These are phyloP conservation scores for Polytolypa hystricis DNA, from an alignment of 2,329 filamentous ascomycete genomes.

Conservation along the genomic window DNA sequence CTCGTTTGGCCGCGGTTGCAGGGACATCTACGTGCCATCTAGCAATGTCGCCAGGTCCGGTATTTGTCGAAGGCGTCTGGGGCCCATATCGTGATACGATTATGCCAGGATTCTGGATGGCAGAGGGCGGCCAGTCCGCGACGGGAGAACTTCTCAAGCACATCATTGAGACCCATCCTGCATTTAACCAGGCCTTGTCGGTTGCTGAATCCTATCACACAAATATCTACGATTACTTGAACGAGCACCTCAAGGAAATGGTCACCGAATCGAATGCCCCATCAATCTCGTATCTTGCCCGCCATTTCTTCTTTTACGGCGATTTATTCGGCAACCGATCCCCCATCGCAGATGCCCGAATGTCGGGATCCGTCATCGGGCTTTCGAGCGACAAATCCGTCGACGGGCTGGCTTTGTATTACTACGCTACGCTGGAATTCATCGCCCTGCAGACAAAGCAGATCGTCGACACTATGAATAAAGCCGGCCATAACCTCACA, in stretches of 20 bases:
- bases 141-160: constrained; percentile 92
- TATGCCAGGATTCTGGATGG: constrained; percentile 88
- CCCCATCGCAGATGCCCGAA: constrained; percentile 81
- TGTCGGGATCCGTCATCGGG: constrained; percentile 83
- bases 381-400: constrained; percentile 77
- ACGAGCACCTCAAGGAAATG: constrained; percentile 72
- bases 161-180: constrained; percentile 88
- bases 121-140: constrained; percentile 91
- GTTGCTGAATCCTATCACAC: constrained; percentile 70
- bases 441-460: constrained; percentile 94
- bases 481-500: constrained; percentile 70
- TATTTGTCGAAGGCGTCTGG: constrained; percentile 95
- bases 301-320: constrained; percentile 97
- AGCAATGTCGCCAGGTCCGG: constrained; percentile 83
- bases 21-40: constrained; percentile 96
- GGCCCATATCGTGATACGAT: constrained; percentile 93
- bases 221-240: constrained; percentile 93
- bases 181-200: constrained; percentile 68
- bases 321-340: constrained; percentile 96
- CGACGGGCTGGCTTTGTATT: constrained; percentile 78
- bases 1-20: constrained; percentile 82
- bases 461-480: constrained; percentile 91
- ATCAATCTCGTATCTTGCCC: constrained; percentile 70
- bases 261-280: constrained; percentile 58
- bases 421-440: constrained; percentile 96